Evolutionary conservation across 2,329 filamentous ascomycete species (phyloP), one percentile per base, ranked within the genome.

Genomic region (Colletotrichum godetiae): DNA sequence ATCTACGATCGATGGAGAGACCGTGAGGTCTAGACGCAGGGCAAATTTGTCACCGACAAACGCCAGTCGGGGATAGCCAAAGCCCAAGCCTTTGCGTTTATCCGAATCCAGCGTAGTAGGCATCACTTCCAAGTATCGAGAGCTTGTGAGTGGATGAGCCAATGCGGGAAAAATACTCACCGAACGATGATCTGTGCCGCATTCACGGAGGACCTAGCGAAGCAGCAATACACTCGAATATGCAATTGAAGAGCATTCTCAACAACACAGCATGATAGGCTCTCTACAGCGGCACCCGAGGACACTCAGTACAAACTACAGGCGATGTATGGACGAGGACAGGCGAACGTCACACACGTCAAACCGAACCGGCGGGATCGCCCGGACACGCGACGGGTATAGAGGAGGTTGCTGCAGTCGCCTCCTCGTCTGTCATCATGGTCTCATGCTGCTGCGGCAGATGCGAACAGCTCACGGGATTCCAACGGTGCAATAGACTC

Each of bases 1-100:
- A 75, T 74, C 66, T 75, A 67, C 71, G 73, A 75, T 75, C 73
- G 46, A 69, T 63, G 61, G 61, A 63, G 68, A 13, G 56, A 31
- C 67, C 29, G 59, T 15, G 60, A 70, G 52, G 67, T 65, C 70
- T 66, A 42, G 70, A 73, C 49, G 71, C 71, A 73, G 67, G 61
- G 71, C 35, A 70, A 60, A 61, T 61, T 61, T 64, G 60, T 73
- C 70, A 61, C 60, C 56, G 65, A 35, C 42, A 49, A 49, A 49
- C 56, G 56, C 60, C 35, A 24, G 56, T 55, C 19, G 49, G 58
- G 33, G 29, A 66, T 52, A 19, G 46, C 33, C 71, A 71, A 61
- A 73, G 67, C 61, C 60, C 42, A 49, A 56, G 22, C 31, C 60
- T 8, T 66, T 73, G 67, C 60, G 56, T 70, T 60, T 70, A 70